Percentiles rank a stretch among this genome's conserved stretches.
These are phyloP conservation scores for Penicillium sp. DNA, from an alignment of 2,329 filamentous ascomycete genomes.

Conservation along the genomic window DNA sequence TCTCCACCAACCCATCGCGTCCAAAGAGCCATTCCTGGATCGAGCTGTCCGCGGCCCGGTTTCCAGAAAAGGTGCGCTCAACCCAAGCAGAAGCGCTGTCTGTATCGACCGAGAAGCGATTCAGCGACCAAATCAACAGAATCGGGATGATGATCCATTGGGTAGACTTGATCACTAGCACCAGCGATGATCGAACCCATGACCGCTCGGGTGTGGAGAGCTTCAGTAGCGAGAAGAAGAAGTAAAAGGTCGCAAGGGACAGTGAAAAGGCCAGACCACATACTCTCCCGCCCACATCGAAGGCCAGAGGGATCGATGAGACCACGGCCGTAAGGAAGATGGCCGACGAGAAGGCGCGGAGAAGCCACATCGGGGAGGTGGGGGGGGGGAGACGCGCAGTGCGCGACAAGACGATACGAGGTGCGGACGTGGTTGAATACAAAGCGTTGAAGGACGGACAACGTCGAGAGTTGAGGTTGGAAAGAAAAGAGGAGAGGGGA, in stretches of 20 bases:
- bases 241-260: constrained; percentile 82
- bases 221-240: constrained; percentile 74
- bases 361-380: constrained; percentile 64
- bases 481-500: constrained; percentile 6
- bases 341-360: constrained; percentile 71
- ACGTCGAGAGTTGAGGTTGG: constrained; percentile 3
- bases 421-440: not conserved
- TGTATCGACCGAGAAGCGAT: constrained; percentile 90
- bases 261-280: constrained; percentile 93
- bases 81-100: constrained; percentile 66
- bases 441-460: not conserved
- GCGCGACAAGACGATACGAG: constrained; percentile 10
- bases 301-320: constrained; percentile 91
- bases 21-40: constrained; percentile 84
- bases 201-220: constrained; percentile 75
- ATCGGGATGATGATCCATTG: constrained; percentile 84
- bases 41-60: constrained; percentile 57
- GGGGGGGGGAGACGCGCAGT: constrained; percentile 24
- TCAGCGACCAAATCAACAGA: constrained; percentile 89
- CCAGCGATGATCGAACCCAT: constrained; percentile 64
- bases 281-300: constrained; percentile 93
- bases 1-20: constrained; percentile 74
- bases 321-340: constrained; percentile 87
- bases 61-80: constrained; percentile 66
- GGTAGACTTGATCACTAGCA: constrained; percentile 63